These are phyloP conservation scores for Wallemia hederae DNA, from an alignment of 1,284 basidiomycete species.

Conservation along the genomic window DNA sequence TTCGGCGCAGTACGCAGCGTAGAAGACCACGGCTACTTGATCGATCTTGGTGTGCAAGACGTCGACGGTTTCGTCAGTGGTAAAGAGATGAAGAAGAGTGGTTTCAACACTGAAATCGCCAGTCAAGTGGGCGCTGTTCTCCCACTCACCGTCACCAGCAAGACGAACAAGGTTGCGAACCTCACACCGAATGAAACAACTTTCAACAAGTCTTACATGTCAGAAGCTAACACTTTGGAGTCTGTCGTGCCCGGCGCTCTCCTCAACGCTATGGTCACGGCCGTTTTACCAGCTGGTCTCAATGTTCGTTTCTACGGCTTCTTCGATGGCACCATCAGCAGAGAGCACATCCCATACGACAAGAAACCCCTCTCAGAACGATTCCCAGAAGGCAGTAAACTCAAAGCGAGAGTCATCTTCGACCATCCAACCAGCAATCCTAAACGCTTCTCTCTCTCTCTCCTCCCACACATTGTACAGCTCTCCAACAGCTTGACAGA, in stretches of 20 bases:
- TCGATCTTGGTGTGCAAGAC: constrained; percentile 51
- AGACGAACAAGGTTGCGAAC: constrained; percentile 29
- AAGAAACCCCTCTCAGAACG: constrained; percentile 19
- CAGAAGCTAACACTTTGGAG: constrained; percentile 23
- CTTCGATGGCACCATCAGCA: constrained; percentile 72
- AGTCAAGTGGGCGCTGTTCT: constrained; percentile 31
- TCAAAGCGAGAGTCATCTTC: constrained; percentile 68
- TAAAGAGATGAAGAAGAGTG: constrained; percentile 25
- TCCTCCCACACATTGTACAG: constrained; percentile 39
- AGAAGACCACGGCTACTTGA: constrained; percentile 82
- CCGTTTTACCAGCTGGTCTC: constrained; percentile 41
- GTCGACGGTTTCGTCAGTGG: constrained; percentile 50
- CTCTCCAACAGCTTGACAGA: constrained; percentile 15
- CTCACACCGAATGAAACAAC: constrained; percentile 26
- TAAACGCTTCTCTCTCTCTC: constrained; percentile 40
- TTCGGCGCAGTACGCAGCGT: constrained; percentile 42
- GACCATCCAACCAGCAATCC: constrained; percentile 22
- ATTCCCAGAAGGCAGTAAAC: constrained; percentile 53
- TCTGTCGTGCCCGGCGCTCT: constrained; percentile 65
- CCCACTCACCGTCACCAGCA: constrained; percentile 29
- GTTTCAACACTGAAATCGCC: constrained; percentile 8
- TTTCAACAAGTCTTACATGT: constrained; percentile 11
- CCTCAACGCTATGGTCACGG: constrained; percentile 60
- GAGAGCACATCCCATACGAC: constrained; percentile 35
- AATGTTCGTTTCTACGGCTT: constrained; percentile 76